Conservation (phyloP, 2,329 filamentous ascomycete species). For the Phaeosphaeriaceae sp. region DNA sequence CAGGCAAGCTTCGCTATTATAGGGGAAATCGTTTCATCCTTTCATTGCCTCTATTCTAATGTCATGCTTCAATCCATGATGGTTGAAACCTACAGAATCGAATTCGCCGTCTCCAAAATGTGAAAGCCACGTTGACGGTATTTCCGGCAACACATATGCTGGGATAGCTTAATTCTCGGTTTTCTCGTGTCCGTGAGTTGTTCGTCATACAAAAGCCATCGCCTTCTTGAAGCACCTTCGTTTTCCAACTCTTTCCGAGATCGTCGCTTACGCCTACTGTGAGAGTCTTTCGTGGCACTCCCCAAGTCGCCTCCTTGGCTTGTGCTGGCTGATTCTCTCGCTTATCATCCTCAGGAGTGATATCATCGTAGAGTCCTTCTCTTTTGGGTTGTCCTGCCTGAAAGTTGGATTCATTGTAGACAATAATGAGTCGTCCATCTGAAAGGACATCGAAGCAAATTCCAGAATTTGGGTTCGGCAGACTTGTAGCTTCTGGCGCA, state of each 20-base stretch:
- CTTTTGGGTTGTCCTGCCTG: slow-evolving; percentile 43
- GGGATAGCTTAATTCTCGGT: slow-evolving; percentile 56
- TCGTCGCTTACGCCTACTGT: slow-evolving; percentile 49
- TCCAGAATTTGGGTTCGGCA: slow-evolving; percentile 57
- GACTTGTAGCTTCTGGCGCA: slow-evolving; percentile 40
- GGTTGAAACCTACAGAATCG: slow-evolving; percentile 45
- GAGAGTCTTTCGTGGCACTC: slow-evolving; percentile 50
- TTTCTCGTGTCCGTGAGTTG: slow-evolving; percentile 52
- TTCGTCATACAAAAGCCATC: slow-evolving; percentile 59
- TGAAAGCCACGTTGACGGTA: slow-evolving; percentile 52
- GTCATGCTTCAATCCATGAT: slow-evolving; percentile 19
- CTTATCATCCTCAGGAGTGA: slow-evolving; percentile 52
- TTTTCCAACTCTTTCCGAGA: slow-evolving; percentile 49
- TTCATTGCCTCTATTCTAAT: too few species aligned
- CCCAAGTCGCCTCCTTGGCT: slow-evolving; percentile 54
- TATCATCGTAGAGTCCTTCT: slow-evolving; percentile 56
- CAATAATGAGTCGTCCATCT: slow-evolving; percentile 46
- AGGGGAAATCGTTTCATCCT: too few species aligned
- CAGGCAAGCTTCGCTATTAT: too few species aligned
- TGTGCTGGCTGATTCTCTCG: slow-evolving; percentile 49
- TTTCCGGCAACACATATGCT: slow-evolving; percentile 48
- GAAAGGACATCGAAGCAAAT: slow-evolving; percentile 51
- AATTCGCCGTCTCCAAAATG: slow-evolving; percentile 54
- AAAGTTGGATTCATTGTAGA: slow-evolving; percentile 53
- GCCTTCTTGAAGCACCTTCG: slow-evolving; percentile 53